These are phyloP conservation scores for Gossypium bickii DNA, from an alignment of 345 rosid species.

Conservation along the genomic window DNA sequence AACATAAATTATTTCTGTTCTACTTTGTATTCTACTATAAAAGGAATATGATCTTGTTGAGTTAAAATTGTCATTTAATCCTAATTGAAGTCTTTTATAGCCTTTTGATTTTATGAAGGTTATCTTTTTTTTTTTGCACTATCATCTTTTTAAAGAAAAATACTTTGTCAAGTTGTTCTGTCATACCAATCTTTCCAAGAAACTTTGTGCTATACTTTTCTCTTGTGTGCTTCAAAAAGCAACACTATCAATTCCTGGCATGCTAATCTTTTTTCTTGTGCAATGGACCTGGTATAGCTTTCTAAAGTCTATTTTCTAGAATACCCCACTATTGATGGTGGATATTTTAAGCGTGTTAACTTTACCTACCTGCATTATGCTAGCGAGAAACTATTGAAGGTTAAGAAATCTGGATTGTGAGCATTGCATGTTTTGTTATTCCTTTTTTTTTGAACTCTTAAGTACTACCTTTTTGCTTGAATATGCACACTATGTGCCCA, in stretches of 20 bases:
- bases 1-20: neutral
- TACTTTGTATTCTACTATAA: neutral
- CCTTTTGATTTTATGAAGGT: neutral
- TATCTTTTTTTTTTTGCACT: neutral
- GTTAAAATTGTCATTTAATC: neutral
- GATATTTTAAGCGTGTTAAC: neutral
- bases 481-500: neutral
- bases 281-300: neutral
- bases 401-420: neutral
- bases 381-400: neutral
- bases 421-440: conserved; percentile 1
- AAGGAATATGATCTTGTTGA: neutral
- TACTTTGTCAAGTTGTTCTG: neutral
- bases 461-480: neutral
- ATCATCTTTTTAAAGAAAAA: neutral
- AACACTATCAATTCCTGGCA: neutral
- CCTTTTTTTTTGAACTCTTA: neutral
- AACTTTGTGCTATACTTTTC: neutral
- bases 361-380: neutral
- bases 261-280: neutral
- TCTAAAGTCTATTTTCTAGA: neutral
- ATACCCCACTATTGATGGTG: neutral
- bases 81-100: neutral
- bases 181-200: neutral
- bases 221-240: neutral